phyloP scores from a whole-genome alignment of 768 basidiomycete species.

The Auriscalpium microsporum region DNA sequence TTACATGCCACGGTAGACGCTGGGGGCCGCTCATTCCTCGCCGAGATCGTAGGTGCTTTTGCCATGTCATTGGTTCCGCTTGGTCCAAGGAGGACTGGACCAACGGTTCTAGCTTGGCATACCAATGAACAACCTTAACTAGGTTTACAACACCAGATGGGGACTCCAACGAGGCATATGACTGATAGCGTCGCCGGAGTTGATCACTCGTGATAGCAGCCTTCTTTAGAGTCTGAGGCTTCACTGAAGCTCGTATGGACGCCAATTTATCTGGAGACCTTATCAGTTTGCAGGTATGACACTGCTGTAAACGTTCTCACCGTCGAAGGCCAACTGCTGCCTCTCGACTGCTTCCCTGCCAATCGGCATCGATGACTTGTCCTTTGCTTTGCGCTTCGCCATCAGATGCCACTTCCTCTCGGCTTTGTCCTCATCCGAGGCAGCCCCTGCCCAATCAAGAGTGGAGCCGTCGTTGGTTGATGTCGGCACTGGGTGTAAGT shows the following conservation, averaged over 20 bases:
- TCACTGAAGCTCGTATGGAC: constrained; percentile 40
- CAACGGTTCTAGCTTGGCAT: constrained; percentile 38
- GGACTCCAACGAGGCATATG: constrained; percentile 32
- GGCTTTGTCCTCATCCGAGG: constrained; percentile 43
- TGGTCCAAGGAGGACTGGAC: constrained; percentile 47
- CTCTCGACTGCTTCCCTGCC: constrained; percentile 42
- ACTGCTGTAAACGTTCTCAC: constrained; percentile 26
- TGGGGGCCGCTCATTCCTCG: constrained; percentile 23
- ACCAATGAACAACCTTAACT: constrained; percentile 50
- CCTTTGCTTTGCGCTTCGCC: constrained; percentile 51
- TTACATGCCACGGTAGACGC: constrained; percentile 52
- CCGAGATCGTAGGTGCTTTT: constrained; percentile 54
- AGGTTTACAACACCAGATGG: constrained; percentile 33
- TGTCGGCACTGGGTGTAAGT: constrained; percentile 56
- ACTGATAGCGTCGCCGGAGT: constrained; percentile 56
- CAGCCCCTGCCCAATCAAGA: constrained; percentile 63
- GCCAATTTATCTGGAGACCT: constrained; percentile 45
- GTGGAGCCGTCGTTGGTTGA: constrained; percentile 64
- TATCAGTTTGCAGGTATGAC: neutral
- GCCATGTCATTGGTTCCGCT: constrained; percentile 66
- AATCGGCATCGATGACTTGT: constrained; percentile 40
- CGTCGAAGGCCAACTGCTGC: constrained; percentile 49
- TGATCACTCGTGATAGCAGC: constrained; percentile 59
- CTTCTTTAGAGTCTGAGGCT: constrained; percentile 51
- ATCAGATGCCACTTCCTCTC: constrained; percentile 58